These are phyloP conservation scores for Solanum medicagineum DNA, from an alignment of 257 asterid genomes.

Conservation along the genomic window DNA sequence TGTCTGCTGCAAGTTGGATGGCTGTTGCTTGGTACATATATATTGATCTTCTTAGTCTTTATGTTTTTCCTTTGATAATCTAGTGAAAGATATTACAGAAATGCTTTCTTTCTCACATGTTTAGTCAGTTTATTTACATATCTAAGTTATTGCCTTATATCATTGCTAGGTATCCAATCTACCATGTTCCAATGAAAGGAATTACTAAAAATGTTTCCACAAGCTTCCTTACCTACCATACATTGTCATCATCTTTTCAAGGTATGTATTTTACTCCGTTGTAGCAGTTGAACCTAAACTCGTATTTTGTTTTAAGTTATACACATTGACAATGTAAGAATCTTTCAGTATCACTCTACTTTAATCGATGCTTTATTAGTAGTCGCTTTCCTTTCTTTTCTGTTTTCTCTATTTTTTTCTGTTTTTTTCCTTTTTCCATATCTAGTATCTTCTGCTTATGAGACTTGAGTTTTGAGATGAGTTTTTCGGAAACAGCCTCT, in stretches of 20 bases:
- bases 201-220: conserved; percentile 46
- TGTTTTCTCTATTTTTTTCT: too few relatives aligned
- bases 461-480: too few relatives aligned
- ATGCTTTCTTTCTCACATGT: neutral
- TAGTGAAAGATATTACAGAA: neutral
- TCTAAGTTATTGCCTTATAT: neutral
- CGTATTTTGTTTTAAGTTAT: neutral
- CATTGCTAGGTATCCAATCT: conserved; percentile 57
- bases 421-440: too few relatives aligned
- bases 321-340: neutral
- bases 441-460: too few relatives aligned
- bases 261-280: conserved; percentile 20
- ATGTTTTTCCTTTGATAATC: neutral
- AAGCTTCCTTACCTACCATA: conserved; percentile 75
- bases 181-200: conserved; percentile 60
- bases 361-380: too few relatives aligned
- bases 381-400: too few relatives aligned
- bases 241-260: conserved; percentile 70
- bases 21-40: conserved; percentile 61
- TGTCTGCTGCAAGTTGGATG: conserved; percentile 95
- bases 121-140: neutral
- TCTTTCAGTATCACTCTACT: neutral
- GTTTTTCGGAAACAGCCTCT: too few relatives aligned
- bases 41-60: neutral
- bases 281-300: neutral